A percentile compares a stretch with the other conserved stretches of the same genome.
Evolutionary conservation across 78 protist species (phyloP).

Genomic region (Chrysochromulina tobinii): DNA sequence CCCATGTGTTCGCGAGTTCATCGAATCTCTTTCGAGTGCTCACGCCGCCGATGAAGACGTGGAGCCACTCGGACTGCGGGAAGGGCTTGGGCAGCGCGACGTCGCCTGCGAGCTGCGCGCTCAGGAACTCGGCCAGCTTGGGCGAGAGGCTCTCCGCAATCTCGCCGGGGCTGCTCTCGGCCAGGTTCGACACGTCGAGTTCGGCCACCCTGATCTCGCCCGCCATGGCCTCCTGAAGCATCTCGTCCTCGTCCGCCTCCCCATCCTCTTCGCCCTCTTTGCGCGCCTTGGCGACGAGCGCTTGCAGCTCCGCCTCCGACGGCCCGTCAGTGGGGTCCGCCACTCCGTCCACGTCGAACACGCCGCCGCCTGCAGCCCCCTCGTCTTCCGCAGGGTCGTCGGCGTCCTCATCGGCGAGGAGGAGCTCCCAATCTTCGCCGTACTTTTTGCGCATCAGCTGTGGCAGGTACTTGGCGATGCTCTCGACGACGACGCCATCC

Average conservation of each 20-base stretch:
- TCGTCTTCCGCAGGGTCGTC: background rate
- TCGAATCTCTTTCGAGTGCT: background rate
- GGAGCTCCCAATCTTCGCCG: background rate
- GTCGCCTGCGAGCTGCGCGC: background rate
- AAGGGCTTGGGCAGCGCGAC: background rate
- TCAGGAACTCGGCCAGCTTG: background rate
- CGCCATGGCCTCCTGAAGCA: background rate
- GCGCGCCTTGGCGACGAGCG: background rate
- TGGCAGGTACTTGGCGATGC: background rate
- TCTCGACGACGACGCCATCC: background rate
- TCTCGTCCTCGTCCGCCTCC: background rate
- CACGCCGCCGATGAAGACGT: background rate
- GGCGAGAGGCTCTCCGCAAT: background rate
- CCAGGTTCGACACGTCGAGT: background rate
- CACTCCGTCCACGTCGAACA: background rate
- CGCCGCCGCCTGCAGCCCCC: background rate
- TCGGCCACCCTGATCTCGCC: background rate
- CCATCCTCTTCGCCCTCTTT: background rate
- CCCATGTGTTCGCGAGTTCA: background rate
- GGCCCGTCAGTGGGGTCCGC: background rate
- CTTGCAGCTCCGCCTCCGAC: background rate
- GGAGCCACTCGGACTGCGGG: background rate
- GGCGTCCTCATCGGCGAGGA: background rate
- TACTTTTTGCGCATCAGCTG: background rate
- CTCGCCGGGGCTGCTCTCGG: background rate